Base-by-base conservation (phyloP, 148 eudicot species). In the Hydrangea macrophylla region DNA sequence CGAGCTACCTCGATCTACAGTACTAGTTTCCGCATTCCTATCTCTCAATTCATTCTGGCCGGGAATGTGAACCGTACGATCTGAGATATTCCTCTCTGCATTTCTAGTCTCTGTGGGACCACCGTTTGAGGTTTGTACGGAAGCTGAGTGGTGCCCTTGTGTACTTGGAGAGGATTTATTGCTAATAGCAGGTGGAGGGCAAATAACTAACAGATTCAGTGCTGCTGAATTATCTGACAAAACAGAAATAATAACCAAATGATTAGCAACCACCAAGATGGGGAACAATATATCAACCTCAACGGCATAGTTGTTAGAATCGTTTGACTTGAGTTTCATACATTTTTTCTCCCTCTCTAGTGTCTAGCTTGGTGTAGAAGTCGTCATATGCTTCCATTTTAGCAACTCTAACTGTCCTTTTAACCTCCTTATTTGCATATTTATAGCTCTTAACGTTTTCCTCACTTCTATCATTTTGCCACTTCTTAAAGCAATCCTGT, bases 111-210 rank as follows among this genome's bases (percentile, higher is more conserved):
- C 96, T 27, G 58, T 39, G 53, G 78, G 67, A 75, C 85, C 69
- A 79, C 79, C 85, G 86, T 76, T 82, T 44, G 86, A 72, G 63
- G 79, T 73, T 81, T 86, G 96, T 75, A 51, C 71, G 59, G 89
- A 71, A 58, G 70, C 73, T 73, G 87, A 75, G 60, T 81, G 92
- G 72, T 85, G 86, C 58, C 78, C 82, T 66, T 89, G 95, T 23
- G 85, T 70, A 45, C 71, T 62, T 50, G 70, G 76, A 65, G 88
- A 70, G 13, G 96, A 85, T 75, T 84, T 94, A 78, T 86, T 88
- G 78, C 97, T 94, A 79, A 94, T 88, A 33, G 99, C 86, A 74
- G 99, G 99, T 11, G 99, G 97, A 60, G 99, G 96, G 68, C 99
- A 94, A 69, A 94, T 90, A 74, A 91, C 84, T 71, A 94, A 73